Evolutionary conservation across 441 rosid genomes (phyloP).

Genomic region (Bruguiera hainesii): DNA sequence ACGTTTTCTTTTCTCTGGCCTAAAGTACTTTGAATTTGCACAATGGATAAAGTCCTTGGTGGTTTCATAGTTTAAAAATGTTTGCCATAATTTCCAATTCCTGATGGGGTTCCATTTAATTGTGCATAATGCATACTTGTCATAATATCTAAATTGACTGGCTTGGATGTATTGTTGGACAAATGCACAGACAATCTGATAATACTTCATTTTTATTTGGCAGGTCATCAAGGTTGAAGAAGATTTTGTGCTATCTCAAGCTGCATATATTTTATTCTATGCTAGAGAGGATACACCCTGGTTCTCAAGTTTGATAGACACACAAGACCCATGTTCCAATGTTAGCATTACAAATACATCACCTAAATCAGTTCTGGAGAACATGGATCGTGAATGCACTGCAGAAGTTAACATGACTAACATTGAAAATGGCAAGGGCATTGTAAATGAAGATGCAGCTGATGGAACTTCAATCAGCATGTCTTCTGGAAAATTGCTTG

Average conservation of each 20-base stretch:
- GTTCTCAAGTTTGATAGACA: conserved; percentile 54
- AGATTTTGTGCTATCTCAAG: conserved; percentile 51
- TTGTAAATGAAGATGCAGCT: conserved; percentile 27
- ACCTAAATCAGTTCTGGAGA: conserved; percentile 70
- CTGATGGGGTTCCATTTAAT: too few relatives aligned
- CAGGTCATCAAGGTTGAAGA: conserved; percentile 55
- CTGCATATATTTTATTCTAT: conserved; percentile 78
- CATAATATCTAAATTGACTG: too few relatives aligned
- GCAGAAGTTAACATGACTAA: conserved; percentile 25
- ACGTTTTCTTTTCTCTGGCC: too few relatives aligned
- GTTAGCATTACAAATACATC: conserved; percentile 35
- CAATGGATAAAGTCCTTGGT: too few relatives aligned
- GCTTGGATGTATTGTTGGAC: background rate
- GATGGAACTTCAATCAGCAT: conserved; percentile 9
- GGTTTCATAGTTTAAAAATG: too few relatives aligned
- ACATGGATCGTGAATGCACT: conserved; percentile 28
- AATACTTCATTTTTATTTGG: conserved; percentile 5
- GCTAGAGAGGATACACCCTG: conserved; percentile 64
- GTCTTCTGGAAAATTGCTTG: background rate
- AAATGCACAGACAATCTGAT: background rate
- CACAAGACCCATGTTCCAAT: conserved; percentile 24
- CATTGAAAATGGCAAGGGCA: conserved; percentile 12
- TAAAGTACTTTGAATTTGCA: too few relatives aligned
- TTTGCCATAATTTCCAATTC: too few relatives aligned
- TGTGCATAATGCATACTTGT: too few relatives aligned